phyloP scores from a whole-genome alignment of 1,284 basidiomycete genomes.

The Singerocomus inundabilis region DNA sequence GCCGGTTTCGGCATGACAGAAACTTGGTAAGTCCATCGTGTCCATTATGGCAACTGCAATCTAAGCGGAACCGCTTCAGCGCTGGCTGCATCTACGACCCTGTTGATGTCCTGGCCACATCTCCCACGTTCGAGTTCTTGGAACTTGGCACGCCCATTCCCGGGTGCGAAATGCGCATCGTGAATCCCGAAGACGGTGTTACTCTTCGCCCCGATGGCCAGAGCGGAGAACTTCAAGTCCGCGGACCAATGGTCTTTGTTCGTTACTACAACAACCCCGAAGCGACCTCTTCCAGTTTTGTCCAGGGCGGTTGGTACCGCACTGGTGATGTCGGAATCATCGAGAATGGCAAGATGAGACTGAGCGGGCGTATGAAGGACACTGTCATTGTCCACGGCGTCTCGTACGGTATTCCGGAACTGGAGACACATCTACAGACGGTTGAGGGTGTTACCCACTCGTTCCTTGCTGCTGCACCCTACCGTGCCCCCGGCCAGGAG shows the following conservation, averaged over 20 bases:
- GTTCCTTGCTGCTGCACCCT: constrained; percentile 38
- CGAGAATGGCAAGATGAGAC: constrained; percentile 36
- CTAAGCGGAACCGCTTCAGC: constrained; percentile 15
- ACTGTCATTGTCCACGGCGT: constrained; percentile 47
- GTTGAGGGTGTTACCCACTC: constrained; percentile 39
- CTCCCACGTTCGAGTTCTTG: constrained; percentile 29
- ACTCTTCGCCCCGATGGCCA: constrained; percentile 28
- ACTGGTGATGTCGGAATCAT: constrained; percentile 44
- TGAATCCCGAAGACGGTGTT: constrained; percentile 32
- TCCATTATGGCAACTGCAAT: no score
- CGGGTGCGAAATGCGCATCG: constrained; percentile 33
- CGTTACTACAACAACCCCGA: constrained; percentile 42
- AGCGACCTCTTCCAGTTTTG: constrained; percentile 39
- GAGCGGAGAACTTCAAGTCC: constrained; percentile 40
- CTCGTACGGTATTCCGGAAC: constrained; percentile 42
- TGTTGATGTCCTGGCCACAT: constrained; percentile 12
- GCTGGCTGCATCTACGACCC: constrained; percentile 41
- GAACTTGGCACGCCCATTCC: constrained; percentile 31
- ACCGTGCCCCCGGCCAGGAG: constrained; percentile 33
- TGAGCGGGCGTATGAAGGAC: constrained; percentile 46
- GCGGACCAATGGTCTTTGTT: constrained; percentile 39
- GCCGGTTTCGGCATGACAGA: constrained; percentile 48
- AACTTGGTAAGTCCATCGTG: constrained; percentile 32
- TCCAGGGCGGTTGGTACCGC: constrained; percentile 44
- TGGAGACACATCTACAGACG: constrained; percentile 41